These are phyloP conservation scores for Dovyalis caffra DNA, from an alignment of 345 rosid species.

Conservation along the genomic window DNA sequence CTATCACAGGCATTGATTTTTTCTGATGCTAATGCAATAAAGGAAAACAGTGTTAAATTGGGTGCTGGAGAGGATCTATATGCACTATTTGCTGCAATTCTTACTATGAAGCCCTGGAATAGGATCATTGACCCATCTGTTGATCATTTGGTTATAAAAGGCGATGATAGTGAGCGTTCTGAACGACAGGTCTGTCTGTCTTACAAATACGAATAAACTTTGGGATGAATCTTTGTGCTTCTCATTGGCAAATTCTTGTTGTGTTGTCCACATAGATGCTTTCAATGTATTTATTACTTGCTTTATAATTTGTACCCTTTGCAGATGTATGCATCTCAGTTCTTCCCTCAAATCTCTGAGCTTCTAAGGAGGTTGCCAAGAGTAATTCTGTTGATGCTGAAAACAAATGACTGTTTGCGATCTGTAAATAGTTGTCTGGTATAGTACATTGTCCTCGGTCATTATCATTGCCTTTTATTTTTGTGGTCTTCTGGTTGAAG, in stretches of 20 bases:
- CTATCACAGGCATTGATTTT: slow-evolving; percentile 62
- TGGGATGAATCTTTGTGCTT: not conserved
- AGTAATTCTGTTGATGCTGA: slow-evolving; percentile 81
- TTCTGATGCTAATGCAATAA: slow-evolving; percentile 80
- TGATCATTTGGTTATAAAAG: slow-evolving; percentile 86
- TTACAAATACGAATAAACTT: not conserved
- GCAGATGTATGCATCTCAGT: slow-evolving; percentile 93
- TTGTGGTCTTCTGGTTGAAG: not conserved
- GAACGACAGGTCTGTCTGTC: slow-evolving; percentile 64
- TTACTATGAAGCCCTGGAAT: slow-evolving; percentile 95
- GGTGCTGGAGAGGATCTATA: slow-evolving; percentile 95
- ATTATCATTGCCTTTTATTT: slow-evolving; percentile 7
- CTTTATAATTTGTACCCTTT: slow-evolving; percentile 1
- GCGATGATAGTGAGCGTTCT: slow-evolving; percentile 61
- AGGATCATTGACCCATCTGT: slow-evolving; percentile 71
- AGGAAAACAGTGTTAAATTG: slow-evolving; percentile 71
- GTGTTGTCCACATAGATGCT: not conserved
- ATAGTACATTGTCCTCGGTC: slow-evolving; percentile 10
- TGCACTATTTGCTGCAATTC: slow-evolving; percentile 75
- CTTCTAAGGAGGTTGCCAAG: slow-evolving; percentile 92
- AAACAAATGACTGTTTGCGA: slow-evolving; percentile 93
- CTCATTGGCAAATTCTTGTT: slow-evolving; percentile 2
- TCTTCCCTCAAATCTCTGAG: slow-evolving; percentile 84
- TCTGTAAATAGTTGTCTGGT: slow-evolving; percentile 81
- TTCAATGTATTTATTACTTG: not conserved